Conservation (phyloP, 495 filamentous ascomycete genomes). For the Sporormia fimetaria region DNA sequence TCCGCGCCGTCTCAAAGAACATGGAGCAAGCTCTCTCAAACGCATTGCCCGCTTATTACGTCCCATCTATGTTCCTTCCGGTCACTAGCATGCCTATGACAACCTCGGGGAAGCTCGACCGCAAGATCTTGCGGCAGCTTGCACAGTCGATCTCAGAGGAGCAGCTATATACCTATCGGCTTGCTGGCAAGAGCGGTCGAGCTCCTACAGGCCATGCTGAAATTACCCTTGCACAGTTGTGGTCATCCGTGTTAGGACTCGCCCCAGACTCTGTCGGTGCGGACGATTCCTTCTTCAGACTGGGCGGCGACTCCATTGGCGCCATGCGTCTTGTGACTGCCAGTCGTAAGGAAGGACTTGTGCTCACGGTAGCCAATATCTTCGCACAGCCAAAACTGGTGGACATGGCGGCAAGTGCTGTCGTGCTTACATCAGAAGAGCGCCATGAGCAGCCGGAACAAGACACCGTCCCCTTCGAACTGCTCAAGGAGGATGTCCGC, state of each 20-base stretch:
- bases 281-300: slow-evolving; percentile 24
- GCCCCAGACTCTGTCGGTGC: slow-evolving; percentile 13
- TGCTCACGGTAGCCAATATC: slow-evolving; percentile 40
- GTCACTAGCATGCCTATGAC: slow-evolving; percentile 20
- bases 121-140: slow-evolving; percentile 22
- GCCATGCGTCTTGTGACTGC: slow-evolving; percentile 26
- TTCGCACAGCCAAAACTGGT: slow-evolving; percentile 38
- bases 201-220: slow-evolving; percentile 16
- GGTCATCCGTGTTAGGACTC: slow-evolving; percentile 10
- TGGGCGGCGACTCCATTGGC: slow-evolving; percentile 26
- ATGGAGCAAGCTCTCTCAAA: slow-evolving; percentile 8
- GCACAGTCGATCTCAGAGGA: slow-evolving; percentile 35
- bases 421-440: slow-evolving; percentile 3
- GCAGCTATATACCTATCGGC: slow-evolving; percentile 34
- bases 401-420: slow-evolving; percentile 36
- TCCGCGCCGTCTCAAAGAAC: slow-evolving; percentile 4
- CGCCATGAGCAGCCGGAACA: slow-evolving; percentile 4
- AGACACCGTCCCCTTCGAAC: slow-evolving; percentile 36
- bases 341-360: slow-evolving; percentile 17
- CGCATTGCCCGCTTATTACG: slow-evolving; percentile 15
- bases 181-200: slow-evolving; percentile 30
- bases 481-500: slow-evolving; percentile 31
- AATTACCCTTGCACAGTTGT: slow-evolving; percentile 11
- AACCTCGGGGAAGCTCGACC: slow-evolving; percentile 18
- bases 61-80: slow-evolving; percentile 19